These are phyloP conservation scores for Pythium chondricola DNA, from an alignment of 352 stramenopile species.

Conservation along the genomic window DNA sequence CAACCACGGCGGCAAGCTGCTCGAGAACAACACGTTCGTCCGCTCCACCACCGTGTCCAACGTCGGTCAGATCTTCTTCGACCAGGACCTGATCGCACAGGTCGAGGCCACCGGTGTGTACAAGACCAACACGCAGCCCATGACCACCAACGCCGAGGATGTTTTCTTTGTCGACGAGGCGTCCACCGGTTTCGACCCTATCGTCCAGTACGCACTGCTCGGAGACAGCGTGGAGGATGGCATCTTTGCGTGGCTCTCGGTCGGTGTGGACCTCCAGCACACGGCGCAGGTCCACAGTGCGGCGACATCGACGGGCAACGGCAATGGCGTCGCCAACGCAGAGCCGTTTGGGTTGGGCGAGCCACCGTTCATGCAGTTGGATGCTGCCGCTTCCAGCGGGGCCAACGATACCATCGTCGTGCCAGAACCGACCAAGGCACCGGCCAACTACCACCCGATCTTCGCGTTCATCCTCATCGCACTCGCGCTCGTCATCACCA, in stretches of 20 bases:
- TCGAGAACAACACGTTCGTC: slow-evolving; percentile 13
- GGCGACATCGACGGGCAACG: slow-evolving; percentile 13
- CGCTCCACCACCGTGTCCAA: background rate
- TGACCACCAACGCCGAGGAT: slow-evolving; percentile 24
- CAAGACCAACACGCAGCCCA: slow-evolving; percentile 20
- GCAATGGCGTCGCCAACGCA: slow-evolving; percentile 7
- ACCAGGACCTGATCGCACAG: slow-evolving; percentile 1
- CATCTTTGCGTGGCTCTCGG: slow-evolving; percentile 31
- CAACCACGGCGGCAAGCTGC: slow-evolving; percentile 8
- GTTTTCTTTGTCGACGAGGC: slow-evolving; percentile 23
- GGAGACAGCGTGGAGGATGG: slow-evolving; percentile 25
- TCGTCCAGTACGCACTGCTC: slow-evolving; percentile 30
- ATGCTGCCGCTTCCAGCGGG: background rate
- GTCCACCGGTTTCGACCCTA: slow-evolving; percentile 24
- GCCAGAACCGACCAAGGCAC: background rate
- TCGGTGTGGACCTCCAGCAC: slow-evolving; percentile 24
- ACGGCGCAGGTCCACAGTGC: slow-evolving; percentile 20
- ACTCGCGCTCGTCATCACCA: slow-evolving; percentile 17
- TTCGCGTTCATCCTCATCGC: slow-evolving; percentile 13
- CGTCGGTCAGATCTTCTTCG: slow-evolving; percentile 9
- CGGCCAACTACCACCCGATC: slow-evolving; percentile 5
- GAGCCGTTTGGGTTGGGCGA: background rate
- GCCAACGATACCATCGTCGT: slow-evolving; percentile 7
- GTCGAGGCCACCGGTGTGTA: slow-evolving; percentile 6
- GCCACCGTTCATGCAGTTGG: background rate